Percentiles rank a stretch among this genome's conserved stretches.
These are phyloP conservation scores for Larix kaempferi DNA, from an alignment of 75 land plant genomes.

Conservation along the genomic window DNA sequence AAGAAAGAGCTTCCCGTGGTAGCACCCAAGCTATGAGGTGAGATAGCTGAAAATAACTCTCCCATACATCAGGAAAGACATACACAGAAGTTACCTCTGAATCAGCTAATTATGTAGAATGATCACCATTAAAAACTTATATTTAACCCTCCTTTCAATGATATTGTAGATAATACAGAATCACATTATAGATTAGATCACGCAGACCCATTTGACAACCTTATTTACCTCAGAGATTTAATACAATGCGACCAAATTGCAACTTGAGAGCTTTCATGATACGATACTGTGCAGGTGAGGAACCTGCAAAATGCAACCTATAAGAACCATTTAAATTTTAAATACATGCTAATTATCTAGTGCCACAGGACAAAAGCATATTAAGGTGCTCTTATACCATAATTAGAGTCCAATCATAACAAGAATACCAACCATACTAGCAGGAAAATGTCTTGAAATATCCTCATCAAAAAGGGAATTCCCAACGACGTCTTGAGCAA, in stretches of 20 bases:
- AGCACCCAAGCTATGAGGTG: too few species aligned
- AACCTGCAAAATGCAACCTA: constrained; percentile 39
- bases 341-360: not conserved
- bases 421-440: constrained; percentile 45
- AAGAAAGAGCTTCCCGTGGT: too few species aligned
- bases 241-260: not conserved
- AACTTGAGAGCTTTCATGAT: constrained; percentile 41
- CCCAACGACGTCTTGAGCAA: constrained; percentile 20
- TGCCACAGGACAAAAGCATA: not conserved
- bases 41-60: too few species aligned
- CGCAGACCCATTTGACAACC: not conserved
- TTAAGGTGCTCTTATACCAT: not conserved
- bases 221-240: not conserved
- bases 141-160: too few species aligned
- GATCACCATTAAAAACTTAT: too few species aligned
- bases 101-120: too few species aligned
- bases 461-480: constrained; percentile 40
- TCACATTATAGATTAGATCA: too few species aligned
- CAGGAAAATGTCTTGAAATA: constrained; percentile 39
- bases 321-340: not conserved
- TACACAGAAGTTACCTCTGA: too few species aligned
- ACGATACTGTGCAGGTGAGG: constrained; percentile 83
- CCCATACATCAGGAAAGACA: too few species aligned
- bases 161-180: too few species aligned
- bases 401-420: too few species aligned